Percentiles rank a stretch among this genome's conserved stretches.
phyloP scores from a whole-genome alignment of 2,329 filamentous ascomycete genomes.

The Diaporthe citriasiana region DNA sequence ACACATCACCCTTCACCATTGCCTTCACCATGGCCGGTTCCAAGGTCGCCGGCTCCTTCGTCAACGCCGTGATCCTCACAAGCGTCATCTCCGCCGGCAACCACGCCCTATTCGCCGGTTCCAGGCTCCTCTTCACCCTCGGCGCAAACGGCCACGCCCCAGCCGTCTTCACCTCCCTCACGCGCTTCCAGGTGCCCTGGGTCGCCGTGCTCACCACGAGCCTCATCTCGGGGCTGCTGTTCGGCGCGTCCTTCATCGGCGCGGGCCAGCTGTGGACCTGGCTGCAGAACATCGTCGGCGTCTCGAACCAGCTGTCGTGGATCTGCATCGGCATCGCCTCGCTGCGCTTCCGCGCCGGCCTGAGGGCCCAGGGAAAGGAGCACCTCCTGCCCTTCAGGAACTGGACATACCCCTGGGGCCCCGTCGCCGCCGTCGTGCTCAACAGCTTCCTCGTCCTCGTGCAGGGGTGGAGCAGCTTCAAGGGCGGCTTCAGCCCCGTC shows the following conservation, averaged over 20 bases:
- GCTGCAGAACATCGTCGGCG: conserved; percentile 77
- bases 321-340: conserved; percentile 75
- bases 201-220: conserved; percentile 68
- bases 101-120: conserved; percentile 70
- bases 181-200: conserved; percentile 66
- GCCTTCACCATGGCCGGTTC: conserved; percentile 72
- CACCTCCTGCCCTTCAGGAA: conserved; percentile 75
- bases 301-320: conserved; percentile 78
- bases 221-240: conserved; percentile 69
- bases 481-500: conserved; percentile 68
- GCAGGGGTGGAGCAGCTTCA: conserved; percentile 75
- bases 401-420: conserved; percentile 76
- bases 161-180: conserved; percentile 63
- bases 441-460: conserved; percentile 73
- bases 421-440: conserved; percentile 68
- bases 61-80: conserved; percentile 73
- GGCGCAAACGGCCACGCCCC: conserved; percentile 70
- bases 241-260: conserved; percentile 75
- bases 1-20: conserved; percentile 73
- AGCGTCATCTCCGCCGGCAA: conserved; percentile 71
- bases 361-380: conserved; percentile 70
- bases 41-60: conserved; percentile 67
- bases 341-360: conserved; percentile 72
- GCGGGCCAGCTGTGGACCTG: conserved; percentile 76
- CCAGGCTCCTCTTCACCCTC: conserved; percentile 69